Evolutionary conservation across 2,329 filamentous ascomycete genomes (phyloP).

Genomic region (Penicillium sp.): DNA sequence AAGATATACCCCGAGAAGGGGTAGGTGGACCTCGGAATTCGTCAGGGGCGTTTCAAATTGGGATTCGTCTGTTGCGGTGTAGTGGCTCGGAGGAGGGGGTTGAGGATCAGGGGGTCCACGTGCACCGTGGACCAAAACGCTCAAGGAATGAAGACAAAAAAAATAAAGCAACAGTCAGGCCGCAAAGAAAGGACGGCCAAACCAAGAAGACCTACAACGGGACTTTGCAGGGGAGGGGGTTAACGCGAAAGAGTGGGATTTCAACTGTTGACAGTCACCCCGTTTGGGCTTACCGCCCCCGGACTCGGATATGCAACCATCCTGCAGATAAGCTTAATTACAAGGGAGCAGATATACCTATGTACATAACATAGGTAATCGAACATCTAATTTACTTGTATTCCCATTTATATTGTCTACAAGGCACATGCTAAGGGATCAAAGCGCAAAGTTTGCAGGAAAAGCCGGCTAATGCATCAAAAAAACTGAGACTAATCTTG

Average conservation of each 20-base stretch:
- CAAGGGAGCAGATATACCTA: background rate
- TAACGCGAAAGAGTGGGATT: constrained; percentile 17
- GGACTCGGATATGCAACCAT: constrained; percentile 9
- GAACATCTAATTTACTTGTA: background rate
- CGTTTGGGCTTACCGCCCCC: constrained; percentile 24
- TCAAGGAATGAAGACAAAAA: constrained; percentile 1
- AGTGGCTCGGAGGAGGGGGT: constrained; percentile 7
- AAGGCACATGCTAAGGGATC: background rate
- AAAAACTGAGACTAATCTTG: background rate
- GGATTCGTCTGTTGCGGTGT: constrained; percentile 10
- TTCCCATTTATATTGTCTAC: background rate
- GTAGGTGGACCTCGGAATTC: constrained; percentile 19
- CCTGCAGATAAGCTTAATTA: constrained; percentile 11
- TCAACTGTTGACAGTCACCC: constrained; percentile 23
- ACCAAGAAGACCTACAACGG: constrained; percentile 4
- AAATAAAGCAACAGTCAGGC: constrained; percentile 4
- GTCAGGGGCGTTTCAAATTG: constrained; percentile 10
- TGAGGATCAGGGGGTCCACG: constrained; percentile 20
- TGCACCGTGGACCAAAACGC: constrained; percentile 9
- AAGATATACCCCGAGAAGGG: constrained; percentile 26
- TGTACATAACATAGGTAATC: background rate
- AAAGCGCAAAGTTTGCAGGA: background rate
- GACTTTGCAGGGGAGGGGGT: constrained; percentile 1
- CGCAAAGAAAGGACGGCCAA: constrained; percentile 5
- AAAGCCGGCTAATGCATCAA: constrained; percentile 11